These are phyloP conservation scores for Erodium moschatum DNA, from an alignment of 441 rosid genomes.

Conservation along the genomic window DNA sequence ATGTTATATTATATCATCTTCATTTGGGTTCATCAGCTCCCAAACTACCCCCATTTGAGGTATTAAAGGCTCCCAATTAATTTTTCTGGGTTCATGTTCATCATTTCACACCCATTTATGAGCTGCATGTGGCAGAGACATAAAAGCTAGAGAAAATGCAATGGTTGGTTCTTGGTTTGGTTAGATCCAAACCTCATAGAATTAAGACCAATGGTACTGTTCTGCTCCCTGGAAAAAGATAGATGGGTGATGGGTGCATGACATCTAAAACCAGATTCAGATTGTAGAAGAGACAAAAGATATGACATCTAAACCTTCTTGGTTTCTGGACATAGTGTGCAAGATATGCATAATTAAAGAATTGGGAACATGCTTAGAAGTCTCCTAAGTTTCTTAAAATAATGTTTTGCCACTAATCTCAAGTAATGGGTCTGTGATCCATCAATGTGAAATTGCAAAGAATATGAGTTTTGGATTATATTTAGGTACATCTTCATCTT, in stretches of 20 bases:
- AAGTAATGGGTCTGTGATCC: background rate
- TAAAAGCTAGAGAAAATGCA: conserved; percentile 22
- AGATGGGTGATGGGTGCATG: background rate
- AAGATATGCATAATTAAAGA: background rate
- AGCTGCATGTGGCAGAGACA: conserved; percentile 33
- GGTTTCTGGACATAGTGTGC: conserved; percentile 8
- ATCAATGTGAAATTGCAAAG: background rate
- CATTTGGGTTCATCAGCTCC: conserved; percentile 18
- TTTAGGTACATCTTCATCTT: conserved; percentile 4
- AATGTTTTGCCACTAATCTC: background rate
- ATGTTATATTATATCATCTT: conserved; percentile 6
- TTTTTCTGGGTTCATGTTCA: conserved; percentile 19
- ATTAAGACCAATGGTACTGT: too few relatives aligned
- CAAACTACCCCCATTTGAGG: conserved; percentile 25
- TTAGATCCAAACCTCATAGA: background rate
- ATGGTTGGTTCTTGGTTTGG: conserved; percentile 6
- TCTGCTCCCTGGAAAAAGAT: background rate
- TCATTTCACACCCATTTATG: conserved; percentile 32
- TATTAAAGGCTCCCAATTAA: conserved; percentile 25
- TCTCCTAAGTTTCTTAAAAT: background rate
- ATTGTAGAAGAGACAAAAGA: conserved; percentile 18
- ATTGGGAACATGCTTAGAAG: conserved; percentile 13
- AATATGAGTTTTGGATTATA: conserved; percentile 14
- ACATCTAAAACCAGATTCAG: background rate
- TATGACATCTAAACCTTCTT: conserved; percentile 8